Percentiles rank a stretch among this genome's conserved stretches.
Conservation (phyloP, 768 basidiomycete genomes). For the Auricularia heimuer region DNA sequence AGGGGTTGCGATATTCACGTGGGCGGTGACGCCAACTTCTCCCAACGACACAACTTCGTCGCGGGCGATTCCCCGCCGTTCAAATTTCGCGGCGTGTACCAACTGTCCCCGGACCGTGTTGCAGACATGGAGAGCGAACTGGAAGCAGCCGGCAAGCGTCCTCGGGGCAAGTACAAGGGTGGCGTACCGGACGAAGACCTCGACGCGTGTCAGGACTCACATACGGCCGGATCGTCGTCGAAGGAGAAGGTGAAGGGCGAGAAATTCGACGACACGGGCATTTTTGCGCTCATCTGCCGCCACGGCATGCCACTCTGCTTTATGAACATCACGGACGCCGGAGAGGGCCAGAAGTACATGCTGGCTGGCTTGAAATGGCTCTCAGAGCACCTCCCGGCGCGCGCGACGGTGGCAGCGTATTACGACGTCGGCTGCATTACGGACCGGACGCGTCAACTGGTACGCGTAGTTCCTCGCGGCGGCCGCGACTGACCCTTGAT, state of each 20-base stretch:
- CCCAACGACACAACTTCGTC: conserved; percentile 24
- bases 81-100: conserved; percentile 23
- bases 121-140: conserved; percentile 18
- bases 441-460: background rate
- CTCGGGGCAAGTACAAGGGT: conserved; percentile 4
- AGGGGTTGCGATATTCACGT: conserved; percentile 30
- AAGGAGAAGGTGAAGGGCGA: background rate
- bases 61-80: conserved; percentile 25
- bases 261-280: conserved; percentile 24
- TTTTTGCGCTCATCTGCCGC: conserved; percentile 30
- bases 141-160: conserved; percentile 16
- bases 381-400: background rate
- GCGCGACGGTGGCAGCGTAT: background rate
- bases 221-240: background rate
- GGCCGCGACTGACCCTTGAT: background rate
- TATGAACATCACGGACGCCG: background rate
- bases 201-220: conserved; percentile 1
- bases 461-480: background rate
- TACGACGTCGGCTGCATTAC: conserved; percentile 1
- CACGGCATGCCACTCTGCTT: conserved; percentile 25
- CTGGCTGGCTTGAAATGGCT: background rate
- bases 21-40: conserved; percentile 30
- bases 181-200: conserved; percentile 24
- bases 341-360: background rate
- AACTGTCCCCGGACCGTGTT: conserved; percentile 23